Percentiles rank a stretch among this genome's conserved stretches.
These are phyloP conservation scores for Olyra latifolia DNA, from an alignment of 176 grass and related monocot genomes.

Conservation along the genomic window DNA sequence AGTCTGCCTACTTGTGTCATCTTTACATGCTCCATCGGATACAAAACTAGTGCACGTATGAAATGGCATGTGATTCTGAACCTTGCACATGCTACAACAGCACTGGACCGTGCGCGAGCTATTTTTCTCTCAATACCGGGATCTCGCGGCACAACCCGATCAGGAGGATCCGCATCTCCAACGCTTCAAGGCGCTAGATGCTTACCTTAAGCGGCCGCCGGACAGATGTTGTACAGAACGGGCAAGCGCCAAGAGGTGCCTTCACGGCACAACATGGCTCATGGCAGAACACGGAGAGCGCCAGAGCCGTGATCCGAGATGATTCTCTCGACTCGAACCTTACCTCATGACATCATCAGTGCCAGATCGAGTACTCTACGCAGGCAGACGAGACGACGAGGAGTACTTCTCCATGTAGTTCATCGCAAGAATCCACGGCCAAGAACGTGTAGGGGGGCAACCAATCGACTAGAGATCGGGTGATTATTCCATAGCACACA, in stretches of 20 bases:
- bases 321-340: background rate
- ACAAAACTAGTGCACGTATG: background rate
- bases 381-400: background rate
- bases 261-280: background rate
- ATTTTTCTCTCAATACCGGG: no score
- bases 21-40: background rate
- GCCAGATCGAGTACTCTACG: background rate
- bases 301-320: background rate
- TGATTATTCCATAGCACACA: background rate
- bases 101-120: no score
- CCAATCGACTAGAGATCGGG: background rate
- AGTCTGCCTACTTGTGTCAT: background rate
- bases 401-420: background rate
- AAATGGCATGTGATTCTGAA: background rate
- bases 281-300: background rate
- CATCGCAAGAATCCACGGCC: background rate
- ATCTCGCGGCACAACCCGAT: no score
- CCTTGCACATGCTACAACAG: background rate
- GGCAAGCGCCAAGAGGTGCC: background rate
- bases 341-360: no score
- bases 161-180: no score
- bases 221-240: background rate
- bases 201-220: background rate
- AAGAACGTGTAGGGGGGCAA: background rate
- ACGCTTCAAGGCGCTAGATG: no score